A percentile compares a stretch with the other conserved stretches of the same genome.
Evolutionary conservation across 2,329 filamentous ascomycete species (phyloP).

Genomic region (Daldinia sp.): DNA sequence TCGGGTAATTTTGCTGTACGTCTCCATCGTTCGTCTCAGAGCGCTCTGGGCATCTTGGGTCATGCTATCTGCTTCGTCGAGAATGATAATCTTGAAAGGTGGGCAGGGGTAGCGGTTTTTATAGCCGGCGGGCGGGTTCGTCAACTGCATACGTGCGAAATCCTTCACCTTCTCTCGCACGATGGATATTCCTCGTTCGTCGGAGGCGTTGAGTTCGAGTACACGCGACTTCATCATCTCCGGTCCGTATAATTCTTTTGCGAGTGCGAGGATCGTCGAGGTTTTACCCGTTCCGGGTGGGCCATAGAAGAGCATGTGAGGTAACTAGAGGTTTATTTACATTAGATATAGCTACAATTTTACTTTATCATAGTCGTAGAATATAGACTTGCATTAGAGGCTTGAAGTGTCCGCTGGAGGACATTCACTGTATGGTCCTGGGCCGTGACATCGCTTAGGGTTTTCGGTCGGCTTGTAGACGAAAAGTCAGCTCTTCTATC

Average conservation of each 20-base stretch:
- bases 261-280: constrained; percentile 93
- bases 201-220: constrained; percentile 98
- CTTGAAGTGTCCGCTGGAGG: constrained; percentile 90
- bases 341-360: neutral
- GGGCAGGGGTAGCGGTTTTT: constrained; percentile 84
- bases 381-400: constrained; percentile 73
- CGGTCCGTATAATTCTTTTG: constrained; percentile 96
- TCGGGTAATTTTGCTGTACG: constrained; percentile 92
- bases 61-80: constrained; percentile 99
- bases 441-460: constrained; percentile 90
- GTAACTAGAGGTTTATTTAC: constrained; percentile 64
- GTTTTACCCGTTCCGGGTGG: constrained; percentile 98
- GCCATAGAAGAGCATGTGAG: constrained; percentile 99
- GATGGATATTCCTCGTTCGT: constrained; percentile 97
- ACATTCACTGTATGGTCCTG: constrained; percentile 97
- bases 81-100: constrained; percentile 98
- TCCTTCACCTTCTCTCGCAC: constrained; percentile 98
- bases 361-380: neutral
- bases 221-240: constrained; percentile 92
- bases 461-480: constrained; percentile 81
- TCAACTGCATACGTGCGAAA: constrained; percentile 94
- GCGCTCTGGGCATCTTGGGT: constrained; percentile 97
- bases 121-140: constrained; percentile 77
- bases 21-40: constrained; percentile 95
- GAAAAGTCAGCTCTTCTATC: constrained; percentile 42